phyloP scores from a whole-genome alignment of 2,329 filamentous ascomycete genomes.

The Macrophomina pseudophaseolina region DNA sequence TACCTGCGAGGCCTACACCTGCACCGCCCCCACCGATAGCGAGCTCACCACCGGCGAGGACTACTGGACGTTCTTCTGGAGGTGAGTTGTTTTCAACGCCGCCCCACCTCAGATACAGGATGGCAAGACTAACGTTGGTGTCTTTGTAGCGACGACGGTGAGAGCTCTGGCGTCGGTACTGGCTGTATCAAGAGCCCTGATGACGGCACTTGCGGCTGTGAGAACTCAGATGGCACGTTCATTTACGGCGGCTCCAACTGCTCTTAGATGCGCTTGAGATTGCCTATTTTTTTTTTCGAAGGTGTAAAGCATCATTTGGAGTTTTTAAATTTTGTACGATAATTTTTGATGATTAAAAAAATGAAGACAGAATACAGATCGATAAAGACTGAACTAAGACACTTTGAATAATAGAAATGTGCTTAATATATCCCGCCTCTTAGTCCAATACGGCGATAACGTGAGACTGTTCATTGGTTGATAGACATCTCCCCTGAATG shows the following conservation, averaged over 20 bases:
- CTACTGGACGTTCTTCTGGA: conserved; percentile 26
- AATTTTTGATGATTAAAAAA: background rate
- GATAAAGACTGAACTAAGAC: no score
- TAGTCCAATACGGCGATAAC: no score
- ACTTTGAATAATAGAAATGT: no score
- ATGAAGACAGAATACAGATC: no score
- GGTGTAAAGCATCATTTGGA: background rate
- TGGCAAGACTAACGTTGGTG: background rate
- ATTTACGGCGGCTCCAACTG: conserved; percentile 2
- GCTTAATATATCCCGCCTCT: no score
- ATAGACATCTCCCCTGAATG: no score
- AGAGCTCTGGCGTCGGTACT: conserved; percentile 32
- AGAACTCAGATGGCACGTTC: conserved; percentile 19
- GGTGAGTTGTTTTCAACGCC: background rate
- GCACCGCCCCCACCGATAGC: conserved; percentile 5
- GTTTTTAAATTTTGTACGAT: background rate
- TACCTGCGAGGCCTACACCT: conserved; percentile 39
- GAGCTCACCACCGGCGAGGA: conserved; percentile 1
- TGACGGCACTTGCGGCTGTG: conserved; percentile 14
- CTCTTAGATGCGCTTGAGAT: background rate
- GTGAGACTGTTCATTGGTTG: no score
- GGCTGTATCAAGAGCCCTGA: conserved; percentile 38
- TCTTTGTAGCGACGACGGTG: conserved; percentile 28
- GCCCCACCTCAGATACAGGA: background rate
- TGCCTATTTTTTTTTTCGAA: background rate